Percentiles rank a stretch among this genome's conserved stretches.
These are phyloP conservation scores for Lentinus tigrinus DNA, from an alignment of 768 basidiomycete species.

Conservation along the genomic window DNA sequence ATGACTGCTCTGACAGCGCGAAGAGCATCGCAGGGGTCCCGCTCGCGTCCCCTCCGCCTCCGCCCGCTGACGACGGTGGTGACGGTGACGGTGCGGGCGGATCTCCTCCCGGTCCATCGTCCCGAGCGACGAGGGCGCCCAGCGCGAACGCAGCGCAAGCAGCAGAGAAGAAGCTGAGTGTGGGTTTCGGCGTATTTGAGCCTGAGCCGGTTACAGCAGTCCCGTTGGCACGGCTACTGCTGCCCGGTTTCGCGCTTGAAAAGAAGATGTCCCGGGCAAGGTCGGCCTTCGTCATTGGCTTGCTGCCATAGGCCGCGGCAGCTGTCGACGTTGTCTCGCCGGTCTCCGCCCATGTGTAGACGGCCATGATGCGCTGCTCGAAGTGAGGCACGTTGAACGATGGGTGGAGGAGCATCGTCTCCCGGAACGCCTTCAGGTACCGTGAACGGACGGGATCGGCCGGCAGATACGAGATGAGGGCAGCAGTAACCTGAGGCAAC, in stretches of 20 bases:
- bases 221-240: constrained; percentile 13
- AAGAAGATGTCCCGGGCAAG: constrained; percentile 28
- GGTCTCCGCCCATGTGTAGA: constrained; percentile 42
- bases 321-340: constrained; percentile 1
- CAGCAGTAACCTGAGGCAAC: constrained; percentile 35
- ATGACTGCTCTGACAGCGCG: constrained; percentile 48
- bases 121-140: constrained; percentile 43
- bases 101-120: constrained; percentile 4
- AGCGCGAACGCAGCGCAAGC: constrained; percentile 60
- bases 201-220: background rate
- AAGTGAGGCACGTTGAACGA: constrained; percentile 51
- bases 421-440: constrained; percentile 38
- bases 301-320: constrained; percentile 7
- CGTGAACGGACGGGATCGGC: constrained; percentile 37
- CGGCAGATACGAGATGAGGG: constrained; percentile 41
- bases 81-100: constrained; percentile 9
- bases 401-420: constrained; percentile 46
- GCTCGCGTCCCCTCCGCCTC: constrained; percentile 6
- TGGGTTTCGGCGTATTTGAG: constrained; percentile 27
- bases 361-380: constrained; percentile 40
- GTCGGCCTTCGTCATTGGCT: constrained; percentile 19
- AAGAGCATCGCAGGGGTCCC: constrained; percentile 39
- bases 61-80: no score
- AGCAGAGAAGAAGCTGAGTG: constrained; percentile 55
- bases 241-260: constrained; percentile 1